A percentile compares a stretch with the other conserved stretches of the same genome.
Conservation (phyloP, 805 yeast genomes). For the Suhomyces xylopsoci region DNA sequence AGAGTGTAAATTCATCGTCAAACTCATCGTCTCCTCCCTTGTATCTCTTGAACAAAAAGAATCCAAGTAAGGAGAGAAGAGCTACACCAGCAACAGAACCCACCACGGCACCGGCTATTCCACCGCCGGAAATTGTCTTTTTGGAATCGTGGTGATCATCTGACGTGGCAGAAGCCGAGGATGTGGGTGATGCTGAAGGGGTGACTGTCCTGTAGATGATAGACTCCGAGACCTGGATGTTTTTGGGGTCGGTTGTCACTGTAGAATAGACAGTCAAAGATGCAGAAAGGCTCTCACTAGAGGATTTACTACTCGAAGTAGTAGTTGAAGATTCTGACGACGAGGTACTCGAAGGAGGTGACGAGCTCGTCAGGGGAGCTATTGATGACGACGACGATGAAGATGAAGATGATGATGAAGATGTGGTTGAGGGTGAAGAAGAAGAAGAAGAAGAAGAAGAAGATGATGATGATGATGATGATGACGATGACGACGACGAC, state of each 20-base stretch:
- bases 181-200: conserved; percentile 3
- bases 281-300: conserved; percentile 13
- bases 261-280: conserved; percentile 8
- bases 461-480: conserved; percentile 8
- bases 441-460: conserved; percentile 9
- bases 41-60: conserved; percentile 14
- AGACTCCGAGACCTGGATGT: conserved; percentile 12
- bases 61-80: conserved; percentile 19
- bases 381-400: conserved; percentile 2
- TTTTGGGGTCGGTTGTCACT: conserved; percentile 6
- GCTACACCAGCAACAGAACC: conserved; percentile 40
- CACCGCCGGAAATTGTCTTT: conserved; percentile 33
- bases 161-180: conserved; percentile 3
- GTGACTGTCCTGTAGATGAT: conserved; percentile 20
- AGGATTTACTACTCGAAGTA: conserved; percentile 8
- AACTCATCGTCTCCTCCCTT: conserved; percentile 17
- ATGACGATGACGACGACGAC: conserved; percentile 4
- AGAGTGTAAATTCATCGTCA: conserved; percentile 33
- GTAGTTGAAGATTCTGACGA: conserved; percentile 8
- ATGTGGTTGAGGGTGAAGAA: conserved; percentile 3
- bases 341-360: conserved; percentile 8
- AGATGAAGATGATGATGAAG: conserved; percentile 3
- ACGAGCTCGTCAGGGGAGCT: neutral
- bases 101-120: conserved; percentile 43
- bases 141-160: conserved; percentile 7